Base-by-base conservation (phyloP, 2,329 filamentous ascomycete genomes). In the Diaporthe capsici region DNA sequence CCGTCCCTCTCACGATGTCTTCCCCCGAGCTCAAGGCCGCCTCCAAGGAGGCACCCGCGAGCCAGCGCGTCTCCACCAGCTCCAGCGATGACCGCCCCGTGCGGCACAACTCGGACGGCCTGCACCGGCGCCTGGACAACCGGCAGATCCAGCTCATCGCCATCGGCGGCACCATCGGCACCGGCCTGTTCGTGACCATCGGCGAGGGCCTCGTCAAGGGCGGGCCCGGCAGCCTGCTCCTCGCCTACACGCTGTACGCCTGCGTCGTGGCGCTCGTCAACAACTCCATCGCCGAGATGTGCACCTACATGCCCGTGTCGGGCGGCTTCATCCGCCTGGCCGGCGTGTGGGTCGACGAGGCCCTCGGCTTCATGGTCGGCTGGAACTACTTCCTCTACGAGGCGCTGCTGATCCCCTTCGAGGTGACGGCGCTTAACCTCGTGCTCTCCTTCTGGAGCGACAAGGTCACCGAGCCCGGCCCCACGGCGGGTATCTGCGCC, bases 221-320 rank as follows among this genome's bases (percentile, higher is more conserved):
- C 34, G 86, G 86, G 31, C 86, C 86, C 2, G 84, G 83, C 63
- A 88, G 86, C 74, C 83, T 93, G 44, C 86, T 94, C 76, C 81
- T 93, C 73, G 91, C 89, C 57, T 93, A 90, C 81, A 85, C 86
- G 44, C 78, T 91, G 58, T 92, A 93, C 81, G 86, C 85, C 51
- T 81, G 85, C 79, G 80, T 93, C 73, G 85, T 93, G 77, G 91
- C 85, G 31, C 84, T 92, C 61, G 89, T 93, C 80, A 93, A 92
- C 86, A 93, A 92, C 80, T 88, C 87, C 76, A 86, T 92, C 75
- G 91, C 92, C 9, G 92, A 93, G 81, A 93, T 93, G 91, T 88
- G 86, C 39, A 86, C 87, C 51, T 89, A 89, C 76, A 91, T 92
- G 86, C 92, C 92, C 34, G 87, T 93, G 60, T 88, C 87, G 57